A percentile compares a stretch with the other conserved stretches of the same genome.
phyloP scores from a whole-genome alignment of 1,284 basidiomycete species.

The Trichosporon sp. region DNA sequence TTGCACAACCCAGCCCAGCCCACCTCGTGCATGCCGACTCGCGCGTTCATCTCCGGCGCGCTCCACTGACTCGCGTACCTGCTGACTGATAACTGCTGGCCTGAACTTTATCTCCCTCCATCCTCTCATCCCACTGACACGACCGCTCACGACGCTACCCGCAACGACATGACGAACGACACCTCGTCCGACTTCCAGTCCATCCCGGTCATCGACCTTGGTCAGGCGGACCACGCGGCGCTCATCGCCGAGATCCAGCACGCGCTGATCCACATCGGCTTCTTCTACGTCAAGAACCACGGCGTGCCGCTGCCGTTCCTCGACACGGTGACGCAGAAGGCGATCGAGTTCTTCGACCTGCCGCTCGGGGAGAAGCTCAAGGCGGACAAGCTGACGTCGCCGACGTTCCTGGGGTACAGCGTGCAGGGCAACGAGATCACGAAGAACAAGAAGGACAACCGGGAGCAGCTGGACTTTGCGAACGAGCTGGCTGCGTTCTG shows the following conservation, averaged over 20 bases:
- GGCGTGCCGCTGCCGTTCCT: conserved; percentile 9
- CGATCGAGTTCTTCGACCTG: conserved; percentile 28
- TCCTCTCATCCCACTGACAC: neutral
- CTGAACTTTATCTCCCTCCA: neutral
- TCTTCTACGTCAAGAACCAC: conserved; percentile 23
- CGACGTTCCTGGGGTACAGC: conserved; percentile 20
- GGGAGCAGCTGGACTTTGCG: conserved; percentile 24
- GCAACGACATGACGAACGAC: neutral
- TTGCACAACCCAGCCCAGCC: neutral
- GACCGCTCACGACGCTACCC: neutral
- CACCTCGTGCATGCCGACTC: neutral
- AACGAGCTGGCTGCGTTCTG: conserved; percentile 19
- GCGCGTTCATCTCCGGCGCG: neutral
- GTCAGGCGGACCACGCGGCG: conserved; percentile 10
- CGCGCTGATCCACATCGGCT: conserved; percentile 20
- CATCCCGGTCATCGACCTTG: conserved; percentile 20
- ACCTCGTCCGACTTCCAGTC: conserved; percentile 15
- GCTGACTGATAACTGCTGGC: neutral
- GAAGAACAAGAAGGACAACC: conserved; percentile 24
- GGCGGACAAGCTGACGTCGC: conserved; percentile 23
- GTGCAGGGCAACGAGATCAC: conserved; percentile 24
- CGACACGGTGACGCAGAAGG: conserved; percentile 13
- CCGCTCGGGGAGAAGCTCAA: conserved; percentile 37
- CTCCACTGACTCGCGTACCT: neutral
- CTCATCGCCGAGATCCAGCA: conserved; percentile 17